phyloP scores from a whole-genome alignment of 140 eudicot genomes.

The Oenanthe javanica region DNA sequence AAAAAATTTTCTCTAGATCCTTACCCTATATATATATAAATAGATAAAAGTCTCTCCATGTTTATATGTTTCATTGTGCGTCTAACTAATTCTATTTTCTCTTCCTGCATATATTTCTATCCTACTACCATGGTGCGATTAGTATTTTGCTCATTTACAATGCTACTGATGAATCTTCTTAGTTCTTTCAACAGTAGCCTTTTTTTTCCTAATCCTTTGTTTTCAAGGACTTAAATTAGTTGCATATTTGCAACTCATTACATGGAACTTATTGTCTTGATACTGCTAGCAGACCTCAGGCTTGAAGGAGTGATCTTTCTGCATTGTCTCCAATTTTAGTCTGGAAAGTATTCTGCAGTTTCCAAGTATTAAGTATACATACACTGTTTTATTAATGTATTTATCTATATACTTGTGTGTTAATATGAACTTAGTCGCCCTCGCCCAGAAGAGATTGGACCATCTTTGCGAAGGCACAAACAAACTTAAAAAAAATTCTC shows the following conservation, averaged over 20 bases:
- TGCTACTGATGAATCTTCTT: conserved; percentile 45
- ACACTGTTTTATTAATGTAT: background rate
- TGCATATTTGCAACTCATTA: background rate
- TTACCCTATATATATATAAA: background rate
- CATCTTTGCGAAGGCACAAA: background rate
- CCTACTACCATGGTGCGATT: conserved; percentile 68
- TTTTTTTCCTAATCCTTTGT: conserved; percentile 15
- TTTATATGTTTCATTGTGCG: conserved; percentile 8
- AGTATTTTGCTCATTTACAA: conserved; percentile 60
- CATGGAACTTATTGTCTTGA: background rate
- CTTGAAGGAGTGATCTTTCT: background rate
- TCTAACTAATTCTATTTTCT: conserved; percentile 6
- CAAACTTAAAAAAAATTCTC: background rate
- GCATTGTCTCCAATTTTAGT: too few species aligned
- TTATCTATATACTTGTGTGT: background rate
- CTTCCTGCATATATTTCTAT: conserved; percentile 11
- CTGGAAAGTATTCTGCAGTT: background rate
- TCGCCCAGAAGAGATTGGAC: background rate
- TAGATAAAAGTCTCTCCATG: conserved; percentile 1
- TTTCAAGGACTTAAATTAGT: background rate
- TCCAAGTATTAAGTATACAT: background rate
- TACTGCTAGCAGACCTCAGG: background rate
- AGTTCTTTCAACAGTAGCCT: conserved; percentile 49
- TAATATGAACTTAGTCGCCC: background rate
- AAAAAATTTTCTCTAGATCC: too few species aligned